Evolutionary conservation across 345 rosid species (phyloP), one percentile per base, ranked within the genome.

Genomic region (Eucalyptus grandis): DNA sequence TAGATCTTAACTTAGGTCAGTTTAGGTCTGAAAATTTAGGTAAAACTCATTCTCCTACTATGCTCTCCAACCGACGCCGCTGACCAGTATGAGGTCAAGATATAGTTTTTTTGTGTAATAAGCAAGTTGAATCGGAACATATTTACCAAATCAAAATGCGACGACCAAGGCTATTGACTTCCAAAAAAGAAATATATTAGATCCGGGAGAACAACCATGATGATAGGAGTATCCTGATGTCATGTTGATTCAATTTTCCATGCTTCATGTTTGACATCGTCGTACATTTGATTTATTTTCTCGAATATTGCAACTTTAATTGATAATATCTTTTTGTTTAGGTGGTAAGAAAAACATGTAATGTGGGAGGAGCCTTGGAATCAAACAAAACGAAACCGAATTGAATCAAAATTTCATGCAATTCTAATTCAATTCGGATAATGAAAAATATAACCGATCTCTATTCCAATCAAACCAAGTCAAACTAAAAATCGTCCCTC

Each of bases 321-420:
- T 19, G 44, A 72, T 34, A 34, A 17, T 72, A 26, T 5, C 46
- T 9, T 34, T 34, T 9, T 4, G 3, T 14, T n/a, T 65, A 15
- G 40, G 40, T n/a, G 77, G 77, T n/a, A n/a, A 15, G 9, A 15
- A 27, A 14, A 62, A 13, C 31, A 30, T 7, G 8, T 60, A 27
- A 56, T 0, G 0, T 24, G 6, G 30, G 3, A 56, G 27, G 4
- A 22, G 60, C 8, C 0, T 54, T 1, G 0, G 0, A 54, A 54
- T 22, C 1, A 22, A 54, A 54, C 4, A 54, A 21, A 54, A 17
- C 2, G 4, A 17, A 51, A 51, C 54, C 9, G 1, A 54, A 54
- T 1, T 22, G 2, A 54, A 0, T 54, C 12, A 3, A 54, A 54
- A 22, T 54, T 19, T 51, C 54, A 17, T 51, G 2, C 9, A 17